These are phyloP conservation scores for Acer yangbiense DNA, from an alignment of 345 rosid species.

Conservation along the genomic window DNA sequence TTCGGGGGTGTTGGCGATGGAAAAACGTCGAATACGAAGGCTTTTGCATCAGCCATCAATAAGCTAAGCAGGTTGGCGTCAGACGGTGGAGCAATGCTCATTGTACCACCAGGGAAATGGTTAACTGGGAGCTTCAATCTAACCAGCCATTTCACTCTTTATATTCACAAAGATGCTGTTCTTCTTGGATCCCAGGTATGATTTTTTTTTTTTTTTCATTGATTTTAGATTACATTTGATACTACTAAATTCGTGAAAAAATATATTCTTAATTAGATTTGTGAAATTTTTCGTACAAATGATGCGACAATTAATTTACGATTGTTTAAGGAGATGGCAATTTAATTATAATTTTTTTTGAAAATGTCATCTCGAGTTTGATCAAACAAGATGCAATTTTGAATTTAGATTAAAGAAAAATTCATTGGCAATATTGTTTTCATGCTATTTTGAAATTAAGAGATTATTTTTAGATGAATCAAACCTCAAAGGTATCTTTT, in stretches of 20 bases:
- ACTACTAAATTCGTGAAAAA: too few species aligned
- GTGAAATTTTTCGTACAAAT: too few species aligned
- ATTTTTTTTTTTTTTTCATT: neutral
- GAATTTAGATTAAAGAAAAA: too few species aligned
- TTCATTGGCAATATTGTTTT: too few species aligned
- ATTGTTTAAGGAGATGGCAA: too few species aligned
- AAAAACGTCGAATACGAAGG: conserved; percentile 66
- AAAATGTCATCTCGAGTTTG: too few species aligned
- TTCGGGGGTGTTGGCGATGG: conserved; percentile 85
- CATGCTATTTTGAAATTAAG: too few species aligned
- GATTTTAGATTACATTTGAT: too few species aligned
- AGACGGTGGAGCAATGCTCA: conserved; percentile 75
- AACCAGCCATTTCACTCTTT: conserved; percentile 84
- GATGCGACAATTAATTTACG: too few species aligned
- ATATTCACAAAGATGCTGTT: conserved; percentile 60
- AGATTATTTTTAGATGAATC: neutral
- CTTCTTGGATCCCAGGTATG: conserved; percentile 77
- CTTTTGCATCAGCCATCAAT: conserved; percentile 48
- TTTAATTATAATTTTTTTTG: too few species aligned
- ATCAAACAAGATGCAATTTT: too few species aligned
- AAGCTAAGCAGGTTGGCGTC: conserved; percentile 47
- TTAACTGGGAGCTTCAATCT: conserved; percentile 85
- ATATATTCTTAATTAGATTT: too few species aligned
- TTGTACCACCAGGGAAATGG: conserved; percentile 84
- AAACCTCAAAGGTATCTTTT: neutral